Evolutionary conservation across 2,329 filamentous ascomycete species (phyloP).

Genomic region (Shiraia bambusicola): DNA sequence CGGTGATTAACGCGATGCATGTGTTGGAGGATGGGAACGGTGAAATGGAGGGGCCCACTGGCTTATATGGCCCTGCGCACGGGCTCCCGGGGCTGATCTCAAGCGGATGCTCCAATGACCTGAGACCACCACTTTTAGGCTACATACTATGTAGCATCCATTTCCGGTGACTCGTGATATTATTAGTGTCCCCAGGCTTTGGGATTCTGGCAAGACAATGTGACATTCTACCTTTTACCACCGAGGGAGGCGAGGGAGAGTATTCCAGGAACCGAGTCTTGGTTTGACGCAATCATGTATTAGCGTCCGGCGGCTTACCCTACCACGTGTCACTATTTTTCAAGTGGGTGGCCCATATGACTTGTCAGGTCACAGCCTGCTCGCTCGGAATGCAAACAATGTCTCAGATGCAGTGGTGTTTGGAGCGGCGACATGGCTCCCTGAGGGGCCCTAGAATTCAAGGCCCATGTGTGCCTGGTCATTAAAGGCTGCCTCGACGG

Average conservation of each 20-base stretch:
- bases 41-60: conserved; percentile 33
- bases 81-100: conserved; percentile 6
- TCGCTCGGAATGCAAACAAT: conserved; percentile 36
- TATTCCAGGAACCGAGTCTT: not conserved
- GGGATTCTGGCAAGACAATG: too few relatives aligned
- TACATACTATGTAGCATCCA: conserved; percentile 14
- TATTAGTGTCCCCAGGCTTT: too few relatives aligned
- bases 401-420: conserved; percentile 24
- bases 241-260: conserved; percentile 2
- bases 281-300: conserved; percentile 10
- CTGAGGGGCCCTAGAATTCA: conserved; percentile 5
- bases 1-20: conserved; percentile 36
- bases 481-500: not conserved
- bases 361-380: conserved; percentile 25
- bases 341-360: conserved; percentile 30
- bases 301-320: conserved; percentile 28
- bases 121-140: conserved; percentile 25
- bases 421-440: conserved; percentile 9
- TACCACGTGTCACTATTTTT: conserved; percentile 37
- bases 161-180: too few relatives aligned
- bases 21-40: conserved; percentile 34
- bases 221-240: not conserved
- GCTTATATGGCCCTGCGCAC: conserved; percentile 17
- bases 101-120: conserved; percentile 17
- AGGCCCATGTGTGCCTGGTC: not conserved